Evolutionary conservation across 2,329 filamentous ascomycete genomes (phyloP), one percentile per base, ranked within the genome.

Genomic region (Ophiocordyceps sinensis): DNA sequence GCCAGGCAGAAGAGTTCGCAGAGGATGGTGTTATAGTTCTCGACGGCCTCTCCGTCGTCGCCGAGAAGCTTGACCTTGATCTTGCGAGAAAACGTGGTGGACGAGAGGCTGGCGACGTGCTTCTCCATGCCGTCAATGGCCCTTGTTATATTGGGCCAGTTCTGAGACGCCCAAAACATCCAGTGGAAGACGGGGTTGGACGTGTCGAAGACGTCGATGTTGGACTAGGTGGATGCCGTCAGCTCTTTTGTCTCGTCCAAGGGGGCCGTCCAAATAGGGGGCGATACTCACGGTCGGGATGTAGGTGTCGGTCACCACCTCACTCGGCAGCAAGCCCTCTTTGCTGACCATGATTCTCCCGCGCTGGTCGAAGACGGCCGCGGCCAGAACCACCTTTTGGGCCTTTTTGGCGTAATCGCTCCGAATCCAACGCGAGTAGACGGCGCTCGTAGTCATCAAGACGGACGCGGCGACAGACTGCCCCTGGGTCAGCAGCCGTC

Each of bases 1-100:
- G 85, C 82, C 9, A 85, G 69, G 53, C 85, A 93, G 58, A 93
- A 94, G 9, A 88, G 68, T 54, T 93, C 84, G 21, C 85, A 78
- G 56, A 94, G 87, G 2, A 88, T 70, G 14, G 79, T 65, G 30
- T 85, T 80, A 56, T 89, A 89, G 45, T 85, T 73, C 12, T 77
- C 67, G 40, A 82, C 73, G 11, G 75, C 64, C 23, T 75, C 70
- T 1, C 73, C 66, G 47, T 78, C 61, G 41, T 70, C 73, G 52
- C 61, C 68, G 28, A 68, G 64, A 37, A 73, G 67, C 47, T 64
- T 66, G 47, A 67, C 64, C 46, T 56, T 54, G 23, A 45, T 41
- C 13, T 46, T 44, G 34, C 59, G 56, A 5, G 53, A 48, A 43
- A 67, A 61, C 40, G 64, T 55, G 30, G 67, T 61, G 37, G 64